Percentiles rank a stretch among this genome's conserved stretches.
phyloP scores from a whole-genome alignment of 345 rosid species.

The Trapa incisa region DNA sequence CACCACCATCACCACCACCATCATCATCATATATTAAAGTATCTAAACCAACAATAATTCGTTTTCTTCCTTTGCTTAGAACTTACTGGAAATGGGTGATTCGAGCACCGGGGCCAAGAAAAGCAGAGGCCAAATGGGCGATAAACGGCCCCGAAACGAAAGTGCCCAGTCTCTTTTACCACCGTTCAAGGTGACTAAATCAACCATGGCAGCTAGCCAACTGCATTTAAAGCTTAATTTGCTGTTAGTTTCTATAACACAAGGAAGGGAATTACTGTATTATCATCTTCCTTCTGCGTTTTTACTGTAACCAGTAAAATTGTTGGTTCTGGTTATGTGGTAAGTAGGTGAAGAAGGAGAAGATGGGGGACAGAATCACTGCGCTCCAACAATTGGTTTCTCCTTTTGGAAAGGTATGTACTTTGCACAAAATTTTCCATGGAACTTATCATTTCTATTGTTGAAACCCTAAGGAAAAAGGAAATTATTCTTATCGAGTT shows the following conservation, averaged over 20 bases:
- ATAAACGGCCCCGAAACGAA: conserved; percentile 71
- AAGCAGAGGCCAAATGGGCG: conserved; percentile 47
- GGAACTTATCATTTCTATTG: too few species aligned
- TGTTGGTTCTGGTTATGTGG: neutral
- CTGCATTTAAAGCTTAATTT: too few species aligned
- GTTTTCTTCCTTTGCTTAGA: conserved; percentile 9
- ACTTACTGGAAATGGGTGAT: conserved; percentile 34
- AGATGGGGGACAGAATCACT: conserved; percentile 99
- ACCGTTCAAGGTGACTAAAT: conserved; percentile 64
- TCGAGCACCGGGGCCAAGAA: conserved; percentile 44
- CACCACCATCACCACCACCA: neutral
- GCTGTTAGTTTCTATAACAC: too few species aligned
- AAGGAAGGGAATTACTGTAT: too few species aligned
- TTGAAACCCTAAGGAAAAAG: too few species aligned
- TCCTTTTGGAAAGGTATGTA: conserved; percentile 96
- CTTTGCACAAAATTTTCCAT: neutral
- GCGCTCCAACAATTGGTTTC: conserved; percentile 99
- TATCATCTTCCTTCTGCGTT: too few species aligned
- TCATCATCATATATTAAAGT: too few species aligned
- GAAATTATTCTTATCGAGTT: too few species aligned
- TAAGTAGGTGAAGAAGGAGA: conserved; percentile 89
- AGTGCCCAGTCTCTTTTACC: conserved; percentile 55
- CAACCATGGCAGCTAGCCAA: too few species aligned
- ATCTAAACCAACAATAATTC: too few species aligned
- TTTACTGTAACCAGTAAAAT: neutral